Conservation (phyloP, 148 eudicot genomes). For the Camellia granthamiana region DNA sequence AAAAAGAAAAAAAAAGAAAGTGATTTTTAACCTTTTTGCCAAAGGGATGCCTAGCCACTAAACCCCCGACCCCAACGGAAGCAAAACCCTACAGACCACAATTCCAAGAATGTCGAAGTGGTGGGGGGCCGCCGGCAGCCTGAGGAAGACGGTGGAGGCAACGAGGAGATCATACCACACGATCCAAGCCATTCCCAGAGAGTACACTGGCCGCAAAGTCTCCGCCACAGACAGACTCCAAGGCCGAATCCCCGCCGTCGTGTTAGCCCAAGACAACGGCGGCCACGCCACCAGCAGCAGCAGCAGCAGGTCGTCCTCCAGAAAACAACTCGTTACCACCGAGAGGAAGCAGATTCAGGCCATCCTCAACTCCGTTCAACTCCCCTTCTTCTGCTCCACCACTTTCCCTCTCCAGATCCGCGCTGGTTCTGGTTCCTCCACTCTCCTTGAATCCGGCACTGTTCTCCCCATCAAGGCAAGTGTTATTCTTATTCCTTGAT, state of each 20-base stretch:
- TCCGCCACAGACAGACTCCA: slow-evolving; percentile 66
- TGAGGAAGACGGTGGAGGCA: slow-evolving; percentile 25
- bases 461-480: slow-evolving; percentile 74
- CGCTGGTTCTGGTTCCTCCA: slow-evolving; percentile 86
- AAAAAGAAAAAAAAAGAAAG: no score
- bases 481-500: not conserved
- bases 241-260: slow-evolving; percentile 89
- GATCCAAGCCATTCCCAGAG: slow-evolving; percentile 87
- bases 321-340: slow-evolving; percentile 59
- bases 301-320: slow-evolving; percentile 26
- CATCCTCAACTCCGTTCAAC: slow-evolving; percentile 47
- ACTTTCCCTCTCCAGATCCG: slow-evolving; percentile 72
- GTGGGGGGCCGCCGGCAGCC: slow-evolving; percentile 53
- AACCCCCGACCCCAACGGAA: not conserved
- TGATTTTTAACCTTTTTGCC: no score
- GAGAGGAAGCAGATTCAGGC: slow-evolving; percentile 83
- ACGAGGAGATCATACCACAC: slow-evolving; percentile 55
- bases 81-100: not conserved
- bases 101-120: slow-evolving; percentile 40
- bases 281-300: slow-evolving; percentile 14
- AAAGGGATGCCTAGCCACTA: no score
- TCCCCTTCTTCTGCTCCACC: slow-evolving; percentile 73
- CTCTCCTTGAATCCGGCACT: slow-evolving; percentile 52
- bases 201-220: slow-evolving; percentile 50
- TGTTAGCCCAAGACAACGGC: slow-evolving; percentile 39